Evolutionary conservation across 2,329 filamentous ascomycete genomes (phyloP).

Genomic region (Helotiales sp.): DNA sequence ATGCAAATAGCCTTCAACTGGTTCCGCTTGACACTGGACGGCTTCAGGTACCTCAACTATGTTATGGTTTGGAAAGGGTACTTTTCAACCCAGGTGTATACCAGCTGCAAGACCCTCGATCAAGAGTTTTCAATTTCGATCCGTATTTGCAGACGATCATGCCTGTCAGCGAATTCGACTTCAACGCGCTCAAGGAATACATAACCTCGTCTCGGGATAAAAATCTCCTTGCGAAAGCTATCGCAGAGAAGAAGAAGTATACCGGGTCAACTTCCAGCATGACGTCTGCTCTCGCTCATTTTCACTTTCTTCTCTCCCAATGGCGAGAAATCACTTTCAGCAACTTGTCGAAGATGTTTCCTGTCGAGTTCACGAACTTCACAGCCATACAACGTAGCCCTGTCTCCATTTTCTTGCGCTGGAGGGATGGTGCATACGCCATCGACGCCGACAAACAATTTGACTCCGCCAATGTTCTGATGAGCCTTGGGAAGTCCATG

Average conservation of each 20-base stretch:
- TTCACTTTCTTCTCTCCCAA: conserved; percentile 86
- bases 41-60: conserved; percentile 41
- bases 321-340: conserved; percentile 76
- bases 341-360: conserved; percentile 71
- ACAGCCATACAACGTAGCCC: conserved; percentile 76
- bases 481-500: conserved; percentile 93
- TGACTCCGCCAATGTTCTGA: conserved; percentile 83
- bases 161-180: conserved; percentile 92
- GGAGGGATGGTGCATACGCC: conserved; percentile 84
- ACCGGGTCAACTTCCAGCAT: conserved; percentile 97
- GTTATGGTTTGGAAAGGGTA: conserved; percentile 55
- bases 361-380: conserved; percentile 65
- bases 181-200: conserved; percentile 82
- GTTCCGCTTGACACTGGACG: conserved; percentile 37
- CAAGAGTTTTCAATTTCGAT: conserved; percentile 94
- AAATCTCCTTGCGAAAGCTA: conserved; percentile 71
- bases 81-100: conserved; percentile 96
- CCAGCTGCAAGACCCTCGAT: conserved; percentile 84
- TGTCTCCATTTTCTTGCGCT: conserved; percentile 79
- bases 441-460: conserved; percentile 96
- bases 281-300: conserved; percentile 85
- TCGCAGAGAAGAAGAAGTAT: conserved; percentile 74
- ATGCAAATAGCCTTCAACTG: conserved; percentile 36
- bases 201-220: conserved; percentile 88
- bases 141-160: conserved; percentile 93